phyloP scores from a whole-genome alignment of 1,139 yeast species.

The Oligophagozyma castellii region DNA sequence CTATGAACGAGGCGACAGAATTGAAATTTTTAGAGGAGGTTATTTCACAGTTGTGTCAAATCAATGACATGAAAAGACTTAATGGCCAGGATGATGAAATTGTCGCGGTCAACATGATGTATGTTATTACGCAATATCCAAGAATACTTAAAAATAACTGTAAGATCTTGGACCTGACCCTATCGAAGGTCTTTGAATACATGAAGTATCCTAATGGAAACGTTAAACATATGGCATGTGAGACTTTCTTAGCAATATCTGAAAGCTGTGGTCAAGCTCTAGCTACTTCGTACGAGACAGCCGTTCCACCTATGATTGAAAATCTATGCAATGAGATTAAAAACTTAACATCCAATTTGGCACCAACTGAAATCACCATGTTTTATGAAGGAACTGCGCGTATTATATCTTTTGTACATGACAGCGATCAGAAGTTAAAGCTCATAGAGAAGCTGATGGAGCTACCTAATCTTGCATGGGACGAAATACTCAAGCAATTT shows the following conservation, averaged over 20 bases:
- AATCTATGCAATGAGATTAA: constrained; percentile 18
- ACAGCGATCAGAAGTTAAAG: constrained; percentile 46
- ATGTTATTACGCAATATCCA: constrained; percentile 97
- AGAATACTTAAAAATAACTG: constrained; percentile 93
- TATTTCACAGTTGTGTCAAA: constrained; percentile 71
- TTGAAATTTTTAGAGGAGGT: constrained; percentile 81
- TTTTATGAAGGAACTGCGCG: constrained; percentile 94
- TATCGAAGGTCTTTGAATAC: constrained; percentile 84
- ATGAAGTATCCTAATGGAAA: constrained; percentile 99
- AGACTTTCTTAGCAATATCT: constrained; percentile 88
- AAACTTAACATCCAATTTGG: constrained; percentile 68
- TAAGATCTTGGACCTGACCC: constrained; percentile 89
- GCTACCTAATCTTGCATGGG: constrained; percentile 88
- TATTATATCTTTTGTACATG: constrained; percentile 73
- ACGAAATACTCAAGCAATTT: constrained; percentile 66
- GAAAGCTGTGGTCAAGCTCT: constrained; percentile 87
- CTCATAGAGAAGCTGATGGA: constrained; percentile 68
- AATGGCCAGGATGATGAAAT: constrained; percentile 71
- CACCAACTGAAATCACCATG: constrained; percentile 91
- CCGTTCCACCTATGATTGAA: constrained; percentile 74
- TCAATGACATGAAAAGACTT: constrained; percentile 88
- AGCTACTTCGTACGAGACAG: constrained; percentile 69
- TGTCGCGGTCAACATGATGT: constrained; percentile 95
- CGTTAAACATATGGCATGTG: constrained; percentile 99
- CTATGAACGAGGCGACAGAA: constrained; percentile 96